A percentile compares a stretch with the other conserved stretches of the same genome.
Evolutionary conservation across 345 rosid species (phyloP).

Genomic region (Citrus trifoliata): DNA sequence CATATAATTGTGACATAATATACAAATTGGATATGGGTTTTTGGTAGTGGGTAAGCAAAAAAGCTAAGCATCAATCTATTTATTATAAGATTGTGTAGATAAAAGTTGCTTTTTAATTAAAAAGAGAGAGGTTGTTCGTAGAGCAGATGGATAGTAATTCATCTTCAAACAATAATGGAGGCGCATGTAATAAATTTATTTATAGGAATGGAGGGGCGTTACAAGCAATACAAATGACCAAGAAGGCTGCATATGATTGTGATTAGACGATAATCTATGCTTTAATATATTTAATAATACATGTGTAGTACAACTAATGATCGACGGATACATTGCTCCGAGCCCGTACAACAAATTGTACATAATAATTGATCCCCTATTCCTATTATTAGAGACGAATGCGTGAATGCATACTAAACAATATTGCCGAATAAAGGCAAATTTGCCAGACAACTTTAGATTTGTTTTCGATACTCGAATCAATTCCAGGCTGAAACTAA

Average conservation of each 20-base stretch:
- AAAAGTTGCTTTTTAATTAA: not conserved
- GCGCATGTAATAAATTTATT: not conserved
- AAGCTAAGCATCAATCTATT: not conserved
- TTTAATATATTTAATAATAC: not conserved
- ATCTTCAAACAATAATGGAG: not conserved
- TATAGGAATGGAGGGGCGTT: not conserved
- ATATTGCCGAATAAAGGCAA: not conserved
- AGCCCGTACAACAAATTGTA: slow-evolving; percentile 5
- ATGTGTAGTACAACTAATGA: not conserved
- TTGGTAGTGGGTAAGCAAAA: not conserved
- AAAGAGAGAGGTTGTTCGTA: not conserved
- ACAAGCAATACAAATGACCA: not conserved
- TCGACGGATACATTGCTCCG: not conserved
- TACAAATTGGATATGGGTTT: not conserved
- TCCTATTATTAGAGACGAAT: not conserved
- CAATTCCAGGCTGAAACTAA: not conserved
- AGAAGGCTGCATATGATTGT: not conserved
- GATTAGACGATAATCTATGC: not conserved
- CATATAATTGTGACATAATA: not conserved
- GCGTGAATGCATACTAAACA: not conserved
- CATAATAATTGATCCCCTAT: not conserved
- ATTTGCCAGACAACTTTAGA: not conserved
- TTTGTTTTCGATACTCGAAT: not conserved
- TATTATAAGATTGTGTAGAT: not conserved
- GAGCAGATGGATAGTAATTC: not conserved